These are phyloP conservation scores for Cutaneotrichosporon cutaneum DNA, from an alignment of 1,284 basidiomycete species.

Conservation along the genomic window DNA sequence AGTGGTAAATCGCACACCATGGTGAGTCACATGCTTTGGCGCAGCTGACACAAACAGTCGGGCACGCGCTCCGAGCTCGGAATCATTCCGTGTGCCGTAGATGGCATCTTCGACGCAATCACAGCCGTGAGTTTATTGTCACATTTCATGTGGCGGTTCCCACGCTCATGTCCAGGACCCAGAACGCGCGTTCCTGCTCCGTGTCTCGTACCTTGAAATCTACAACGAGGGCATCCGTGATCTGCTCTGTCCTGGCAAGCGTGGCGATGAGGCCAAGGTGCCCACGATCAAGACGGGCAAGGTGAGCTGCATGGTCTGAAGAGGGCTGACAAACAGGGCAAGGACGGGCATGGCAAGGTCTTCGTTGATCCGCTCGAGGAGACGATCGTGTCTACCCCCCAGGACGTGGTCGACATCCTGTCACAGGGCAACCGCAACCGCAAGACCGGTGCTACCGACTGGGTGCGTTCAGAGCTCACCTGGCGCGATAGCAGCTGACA, in stretches of 20 bases:
- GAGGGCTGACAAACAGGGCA: background rate
- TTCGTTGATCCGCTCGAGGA: conserved; percentile 57
- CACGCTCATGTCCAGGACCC: conserved; percentile 33
- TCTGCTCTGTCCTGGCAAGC: conserved; percentile 50
- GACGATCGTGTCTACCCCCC: conserved; percentile 57
- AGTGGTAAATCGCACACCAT: conserved; percentile 56
- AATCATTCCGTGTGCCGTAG: conserved; percentile 59
- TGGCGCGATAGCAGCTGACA: background rate
- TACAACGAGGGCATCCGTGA: conserved; percentile 62
- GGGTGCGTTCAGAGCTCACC: conserved; percentile 43
- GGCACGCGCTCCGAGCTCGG: conserved; percentile 57
- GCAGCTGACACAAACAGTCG: conserved; percentile 32
- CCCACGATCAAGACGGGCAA: conserved; percentile 50
- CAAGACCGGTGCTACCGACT: conserved; percentile 59
- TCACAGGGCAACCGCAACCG: conserved; percentile 56
- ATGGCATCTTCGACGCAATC: conserved; percentile 58
- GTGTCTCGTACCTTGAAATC: conserved; percentile 61
- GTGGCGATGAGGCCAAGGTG: conserved; percentile 40
- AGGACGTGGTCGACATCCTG: conserved; percentile 56
- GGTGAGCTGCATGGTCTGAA: conserved; percentile 27
- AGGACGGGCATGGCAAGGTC: conserved; percentile 48
- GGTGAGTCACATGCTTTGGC: conserved; percentile 24
- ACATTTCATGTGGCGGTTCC: background rate
- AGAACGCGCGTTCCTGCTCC: conserved; percentile 53
- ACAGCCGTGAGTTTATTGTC: conserved; percentile 42